Percentiles rank a stretch among this genome's conserved stretches.
Evolutionary conservation across 805 yeast genomes (phyloP).

Genomic region (Metschnikowia arizonensis): DNA sequence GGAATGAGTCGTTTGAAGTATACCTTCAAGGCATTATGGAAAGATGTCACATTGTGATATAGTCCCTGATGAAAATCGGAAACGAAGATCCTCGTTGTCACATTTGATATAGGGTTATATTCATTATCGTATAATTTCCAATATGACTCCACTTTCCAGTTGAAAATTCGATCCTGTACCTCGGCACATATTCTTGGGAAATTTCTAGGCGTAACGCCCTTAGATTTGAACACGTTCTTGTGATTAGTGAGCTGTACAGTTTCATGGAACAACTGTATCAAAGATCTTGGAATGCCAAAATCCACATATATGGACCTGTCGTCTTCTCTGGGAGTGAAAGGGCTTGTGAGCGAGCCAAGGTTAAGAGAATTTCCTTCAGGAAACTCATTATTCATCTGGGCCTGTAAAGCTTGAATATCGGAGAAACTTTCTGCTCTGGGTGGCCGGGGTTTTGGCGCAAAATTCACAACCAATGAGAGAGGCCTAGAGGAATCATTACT

Average conservation of each 20-base stretch:
- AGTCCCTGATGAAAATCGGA: conserved; percentile 40
- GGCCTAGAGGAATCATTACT: conserved; percentile 12
- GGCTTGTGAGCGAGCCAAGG: not conserved
- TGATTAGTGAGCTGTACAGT: conserved; percentile 48
- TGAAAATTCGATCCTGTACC: conserved; percentile 45
- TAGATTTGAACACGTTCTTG: conserved; percentile 40
- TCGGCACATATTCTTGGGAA: conserved; percentile 55
- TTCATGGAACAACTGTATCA: conserved; percentile 45
- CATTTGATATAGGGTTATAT: conserved; percentile 18
- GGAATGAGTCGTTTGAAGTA: conserved; percentile 47
- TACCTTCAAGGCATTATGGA: conserved; percentile 42
- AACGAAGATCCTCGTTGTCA: conserved; percentile 21
- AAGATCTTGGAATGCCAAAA: conserved; percentile 46
- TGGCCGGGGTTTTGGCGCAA: conserved; percentile 8
- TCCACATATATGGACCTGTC: conserved; percentile 34
- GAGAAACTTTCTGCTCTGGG: conserved; percentile 1
- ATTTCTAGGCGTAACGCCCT: conserved; percentile 46
- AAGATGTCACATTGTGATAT: conserved; percentile 33
- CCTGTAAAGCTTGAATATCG: conserved; percentile 1
- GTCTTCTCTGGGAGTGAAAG: conserved; percentile 15
- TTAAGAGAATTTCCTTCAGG: not conserved
- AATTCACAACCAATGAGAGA: conserved; percentile 28
- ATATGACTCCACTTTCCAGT: conserved; percentile 39
- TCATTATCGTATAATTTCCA: conserved; percentile 38
- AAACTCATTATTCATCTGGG: conserved; percentile 2